These are phyloP conservation scores for Monilinia polystroma DNA, from an alignment of 2,329 filamentous ascomycete species.

Conservation along the genomic window DNA sequence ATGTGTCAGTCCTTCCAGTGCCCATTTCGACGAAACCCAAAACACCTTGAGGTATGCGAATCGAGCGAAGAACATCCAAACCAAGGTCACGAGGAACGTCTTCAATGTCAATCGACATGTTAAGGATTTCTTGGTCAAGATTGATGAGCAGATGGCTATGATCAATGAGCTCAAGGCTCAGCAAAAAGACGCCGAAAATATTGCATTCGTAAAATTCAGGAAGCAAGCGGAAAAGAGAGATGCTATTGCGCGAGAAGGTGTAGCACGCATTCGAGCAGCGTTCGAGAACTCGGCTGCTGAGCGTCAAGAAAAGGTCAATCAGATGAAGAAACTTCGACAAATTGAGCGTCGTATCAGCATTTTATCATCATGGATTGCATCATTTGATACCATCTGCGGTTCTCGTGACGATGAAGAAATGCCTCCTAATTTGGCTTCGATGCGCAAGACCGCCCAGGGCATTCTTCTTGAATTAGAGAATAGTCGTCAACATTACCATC, in stretches of 20 bases:
- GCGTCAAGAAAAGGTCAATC: conserved; percentile 72
- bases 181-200: conserved; percentile 81
- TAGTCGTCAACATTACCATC: conserved; percentile 87
- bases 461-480: conserved; percentile 86
- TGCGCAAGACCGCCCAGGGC: conserved; percentile 85
- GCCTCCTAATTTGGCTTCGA: conserved; percentile 66
- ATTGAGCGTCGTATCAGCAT: conserved; percentile 82
- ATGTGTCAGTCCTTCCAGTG: conserved; percentile 92
- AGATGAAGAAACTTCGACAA: conserved; percentile 78
- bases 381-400: conserved; percentile 82
- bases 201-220: conserved; percentile 83
- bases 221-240: conserved; percentile 89
- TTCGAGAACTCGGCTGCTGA: conserved; percentile 79
- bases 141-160: conserved; percentile 95
- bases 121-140: conserved; percentile 98
- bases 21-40: conserved; percentile 96
- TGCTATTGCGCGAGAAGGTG: conserved; percentile 69
- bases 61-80: conserved; percentile 98
- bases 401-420: conserved; percentile 66
- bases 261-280: conserved; percentile 74
- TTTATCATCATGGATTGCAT: conserved; percentile 88
- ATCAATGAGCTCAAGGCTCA: conserved; percentile 95
- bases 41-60: conserved; percentile 98
- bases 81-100: conserved; percentile 97
- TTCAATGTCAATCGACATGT: conserved; percentile 99